Percentiles rank a stretch among this genome's conserved stretches.
Evolutionary conservation across 345 rosid genomes (phyloP).

Genomic region (Brassica nigra): DNA sequence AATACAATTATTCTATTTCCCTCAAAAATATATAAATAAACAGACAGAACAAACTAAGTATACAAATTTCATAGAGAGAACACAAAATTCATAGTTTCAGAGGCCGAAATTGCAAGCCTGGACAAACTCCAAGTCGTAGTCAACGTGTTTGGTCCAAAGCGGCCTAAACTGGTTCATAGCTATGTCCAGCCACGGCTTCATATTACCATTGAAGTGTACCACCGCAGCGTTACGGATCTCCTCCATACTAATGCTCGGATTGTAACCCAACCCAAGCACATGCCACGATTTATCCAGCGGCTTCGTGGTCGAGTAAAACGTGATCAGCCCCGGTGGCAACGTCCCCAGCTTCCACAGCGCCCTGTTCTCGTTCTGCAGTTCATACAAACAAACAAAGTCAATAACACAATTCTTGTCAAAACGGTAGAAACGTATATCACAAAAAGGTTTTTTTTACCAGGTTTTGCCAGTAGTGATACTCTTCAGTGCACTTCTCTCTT

Average conservation of each 20-base stretch:
- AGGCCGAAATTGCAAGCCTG: constrained; percentile 93
- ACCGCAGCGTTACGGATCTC: constrained; percentile 95
- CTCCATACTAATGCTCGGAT: constrained; percentile 91
- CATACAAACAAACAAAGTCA: constrained; percentile 11
- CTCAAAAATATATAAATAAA: constrained; percentile 17
- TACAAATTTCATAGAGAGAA: constrained; percentile 17
- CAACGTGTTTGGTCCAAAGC: constrained; percentile 86
- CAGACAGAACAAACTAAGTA: constrained; percentile 8
- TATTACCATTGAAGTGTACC: constrained; percentile 92
- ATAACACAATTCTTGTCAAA: neutral
- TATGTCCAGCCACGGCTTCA: constrained; percentile 98
- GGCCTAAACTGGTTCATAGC: constrained; percentile 95
- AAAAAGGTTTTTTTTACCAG: constrained; percentile 53
- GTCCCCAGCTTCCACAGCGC: constrained; percentile 94
- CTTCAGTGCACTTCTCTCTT: constrained; percentile 95
- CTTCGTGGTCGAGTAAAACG: constrained; percentile 90
- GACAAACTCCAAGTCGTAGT: constrained; percentile 79
- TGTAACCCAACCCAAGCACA: constrained; percentile 91
- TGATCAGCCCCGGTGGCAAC: constrained; percentile 87
- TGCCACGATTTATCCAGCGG: constrained; percentile 97
- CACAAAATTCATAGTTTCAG: constrained; percentile 35
- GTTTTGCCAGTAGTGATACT: constrained; percentile 97
- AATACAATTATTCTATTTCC: neutral
- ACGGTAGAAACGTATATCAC: neutral
- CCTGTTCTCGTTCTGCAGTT: constrained; percentile 87